Conservation (phyloP, 2,329 filamentous ascomycete genomes). For the Calonectria multiphialidica region DNA sequence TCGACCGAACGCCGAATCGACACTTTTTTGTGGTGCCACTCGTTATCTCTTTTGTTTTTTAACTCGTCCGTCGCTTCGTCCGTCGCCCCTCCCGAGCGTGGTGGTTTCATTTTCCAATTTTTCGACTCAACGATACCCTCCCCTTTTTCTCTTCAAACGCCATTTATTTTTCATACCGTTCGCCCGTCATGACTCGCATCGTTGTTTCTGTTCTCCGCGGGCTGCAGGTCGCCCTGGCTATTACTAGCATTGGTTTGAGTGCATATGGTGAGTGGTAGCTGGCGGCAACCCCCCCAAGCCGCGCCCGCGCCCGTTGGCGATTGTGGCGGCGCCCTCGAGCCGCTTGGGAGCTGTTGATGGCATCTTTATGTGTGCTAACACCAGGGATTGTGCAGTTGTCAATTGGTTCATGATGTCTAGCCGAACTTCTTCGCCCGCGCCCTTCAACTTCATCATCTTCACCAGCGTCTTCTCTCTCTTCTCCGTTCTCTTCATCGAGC, state of each 20-base stretch:
- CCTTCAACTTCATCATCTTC: conserved; percentile 71
- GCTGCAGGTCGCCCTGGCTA: conserved; percentile 38
- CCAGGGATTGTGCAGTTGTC: conserved; percentile 57
- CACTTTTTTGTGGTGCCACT: neutral
- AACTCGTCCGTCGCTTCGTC: conserved; percentile 4
- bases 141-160: neutral
- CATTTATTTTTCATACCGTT: neutral
- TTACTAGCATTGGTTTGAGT: conserved; percentile 41
- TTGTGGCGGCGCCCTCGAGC: neutral
- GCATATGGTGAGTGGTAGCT: conserved; percentile 36
- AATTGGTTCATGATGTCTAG: conserved; percentile 72
- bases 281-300: neutral
- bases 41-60: conserved; percentile 11
- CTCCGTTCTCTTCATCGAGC: conserved; percentile 66
- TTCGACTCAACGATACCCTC: conserved; percentile 2
- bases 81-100: neutral
- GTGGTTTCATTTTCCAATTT: neutral
- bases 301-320: neutral
- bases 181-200: conserved; percentile 33
- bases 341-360: neutral
- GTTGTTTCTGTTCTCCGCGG: conserved; percentile 35
- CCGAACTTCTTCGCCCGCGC: conserved; percentile 63
- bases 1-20: conserved; percentile 23
- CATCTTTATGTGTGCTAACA: neutral
- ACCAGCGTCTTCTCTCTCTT: conserved; percentile 65